Base-by-base conservation (phyloP, 768 basidiomycete species). In the Amanita brunnescens region DNA sequence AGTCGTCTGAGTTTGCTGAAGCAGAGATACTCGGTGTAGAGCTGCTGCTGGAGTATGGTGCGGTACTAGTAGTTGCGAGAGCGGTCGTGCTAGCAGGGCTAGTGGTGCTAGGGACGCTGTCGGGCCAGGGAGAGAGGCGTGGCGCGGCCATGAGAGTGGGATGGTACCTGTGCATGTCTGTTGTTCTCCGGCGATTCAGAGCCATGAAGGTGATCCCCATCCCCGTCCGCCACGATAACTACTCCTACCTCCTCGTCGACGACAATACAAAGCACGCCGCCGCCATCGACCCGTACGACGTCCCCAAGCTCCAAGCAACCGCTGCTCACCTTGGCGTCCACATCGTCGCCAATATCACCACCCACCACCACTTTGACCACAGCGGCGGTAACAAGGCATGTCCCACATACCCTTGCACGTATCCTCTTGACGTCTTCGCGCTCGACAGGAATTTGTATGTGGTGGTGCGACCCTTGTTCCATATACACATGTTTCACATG, bases 351-450 rank as follows among this genome's bases (percentile, higher is more conserved):
- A 77, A 70, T 20, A 74, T 98, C 58, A 96, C 91, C 10, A 98
- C 95, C 2, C 95, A 96, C 67, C 91, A 93, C 65, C 94, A 96
- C 65, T 60, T 74, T 56, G 94, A 97, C 69, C 92, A 93, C 64
- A 85, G 83, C 57, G 90, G 89, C 16, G 92, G 92, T 30, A 95
- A 94, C 66, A 63, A 81, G 70, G 89, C 90, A 51, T 24, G 58
- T 55, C 32, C 32, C 49, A 52, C n/a, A 18, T 14, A 23, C 26
- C 49, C 49, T 32, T 21, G 5, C 1, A 33, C 16, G 23, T n/a
- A 32, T 18, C 18, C 39, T 14, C 41, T 32, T 48, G 41, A 48
- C 26, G 29, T 20, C 24, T 24, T 24, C 18, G 10, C 41, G 26
- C 30, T 29, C 49, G 18, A 21, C 35, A 78, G 77, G 74, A 70